These are phyloP conservation scores for Podospora fimiseda DNA, from an alignment of 495 filamentous ascomycete genomes.

Conservation along the genomic window DNA sequence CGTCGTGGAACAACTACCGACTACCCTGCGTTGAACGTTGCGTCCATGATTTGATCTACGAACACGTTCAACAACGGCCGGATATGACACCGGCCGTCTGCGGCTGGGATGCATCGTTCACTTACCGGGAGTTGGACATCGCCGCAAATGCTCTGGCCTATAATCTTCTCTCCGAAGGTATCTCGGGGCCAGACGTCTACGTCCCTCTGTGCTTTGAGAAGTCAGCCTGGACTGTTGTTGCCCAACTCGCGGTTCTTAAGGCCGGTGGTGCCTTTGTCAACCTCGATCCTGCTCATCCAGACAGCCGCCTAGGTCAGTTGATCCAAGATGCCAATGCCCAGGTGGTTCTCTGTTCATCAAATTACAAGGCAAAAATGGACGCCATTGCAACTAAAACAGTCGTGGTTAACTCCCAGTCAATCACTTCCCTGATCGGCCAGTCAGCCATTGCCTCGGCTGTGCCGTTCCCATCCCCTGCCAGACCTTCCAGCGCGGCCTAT, in stretches of 20 bases:
- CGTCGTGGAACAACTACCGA: constrained; percentile 16
- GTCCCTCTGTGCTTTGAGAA: constrained; percentile 55
- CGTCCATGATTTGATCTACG: constrained; percentile 44
- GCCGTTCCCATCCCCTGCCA: constrained; percentile 12
- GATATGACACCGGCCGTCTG: constrained; percentile 23
- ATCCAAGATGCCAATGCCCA: constrained; percentile 16
- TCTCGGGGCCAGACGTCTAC: constrained; percentile 43
- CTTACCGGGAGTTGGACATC: constrained; percentile 46
- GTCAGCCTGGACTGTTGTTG: constrained; percentile 48
- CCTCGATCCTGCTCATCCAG: constrained; percentile 52
- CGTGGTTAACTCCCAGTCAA: constrained; percentile 8
- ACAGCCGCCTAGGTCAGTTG: constrained; percentile 36
- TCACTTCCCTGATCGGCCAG: neutral
- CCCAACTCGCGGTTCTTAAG: constrained; percentile 50
- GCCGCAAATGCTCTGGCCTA: constrained; percentile 31
- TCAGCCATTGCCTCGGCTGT: neutral
- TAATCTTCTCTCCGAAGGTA: constrained; percentile 30
- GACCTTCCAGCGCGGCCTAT: constrained; percentile 36
- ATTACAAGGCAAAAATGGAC: constrained; percentile 22
- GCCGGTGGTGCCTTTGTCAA: constrained; percentile 55
- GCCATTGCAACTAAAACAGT: constrained; percentile 3
- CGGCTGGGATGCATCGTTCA: constrained; percentile 54
- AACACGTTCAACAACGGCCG: constrained; percentile 39
- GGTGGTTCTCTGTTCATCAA: constrained; percentile 47
- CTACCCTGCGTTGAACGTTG: constrained; percentile 27